Conservation (phyloP, 2,329 filamentous ascomycete species). For the Epichloe elymi region DNA sequence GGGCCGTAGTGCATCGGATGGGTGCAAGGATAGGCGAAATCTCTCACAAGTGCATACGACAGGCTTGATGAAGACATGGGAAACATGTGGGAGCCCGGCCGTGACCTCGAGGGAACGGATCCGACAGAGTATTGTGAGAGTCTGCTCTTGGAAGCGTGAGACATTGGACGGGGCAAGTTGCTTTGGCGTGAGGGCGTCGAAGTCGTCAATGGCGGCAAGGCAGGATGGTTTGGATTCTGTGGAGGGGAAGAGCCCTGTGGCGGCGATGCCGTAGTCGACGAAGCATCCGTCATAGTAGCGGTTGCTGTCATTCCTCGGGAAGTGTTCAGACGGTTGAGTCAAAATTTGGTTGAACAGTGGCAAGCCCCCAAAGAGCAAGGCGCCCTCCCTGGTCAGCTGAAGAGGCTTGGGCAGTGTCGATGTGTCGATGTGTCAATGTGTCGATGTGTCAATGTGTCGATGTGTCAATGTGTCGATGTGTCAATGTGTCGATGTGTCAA, state of each 20-base stretch:
- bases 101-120: slow-evolving; percentile 57
- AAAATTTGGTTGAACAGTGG: not conserved
- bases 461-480: not conserved
- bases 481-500: not conserved
- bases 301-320: slow-evolving; percentile 23
- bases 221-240: slow-evolving; percentile 38
- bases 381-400: not conserved
- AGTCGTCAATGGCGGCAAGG: slow-evolving; percentile 43
- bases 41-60: slow-evolving; percentile 78
- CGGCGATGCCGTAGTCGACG: slow-evolving; percentile 41
- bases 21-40: slow-evolving; percentile 78
- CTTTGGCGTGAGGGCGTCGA: slow-evolving; percentile 45
- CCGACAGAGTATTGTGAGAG: slow-evolving; percentile 72
- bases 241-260: slow-evolving; percentile 32
- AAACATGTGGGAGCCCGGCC: slow-evolving; percentile 70
- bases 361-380: not conserved
- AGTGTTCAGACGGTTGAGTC: not conserved
- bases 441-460: not conserved
- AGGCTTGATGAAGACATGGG: slow-evolving; percentile 76
- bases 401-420: not conserved
- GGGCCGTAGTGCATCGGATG: slow-evolving; percentile 92
- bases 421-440: not conserved
- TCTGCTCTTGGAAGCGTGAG: slow-evolving; percentile 67
- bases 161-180: slow-evolving; percentile 51
- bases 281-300: slow-evolving; percentile 43